Evolutionary conservation across 2,329 filamentous ascomycete genomes (phyloP).

Genomic region (Alternaria burnsii): DNA sequence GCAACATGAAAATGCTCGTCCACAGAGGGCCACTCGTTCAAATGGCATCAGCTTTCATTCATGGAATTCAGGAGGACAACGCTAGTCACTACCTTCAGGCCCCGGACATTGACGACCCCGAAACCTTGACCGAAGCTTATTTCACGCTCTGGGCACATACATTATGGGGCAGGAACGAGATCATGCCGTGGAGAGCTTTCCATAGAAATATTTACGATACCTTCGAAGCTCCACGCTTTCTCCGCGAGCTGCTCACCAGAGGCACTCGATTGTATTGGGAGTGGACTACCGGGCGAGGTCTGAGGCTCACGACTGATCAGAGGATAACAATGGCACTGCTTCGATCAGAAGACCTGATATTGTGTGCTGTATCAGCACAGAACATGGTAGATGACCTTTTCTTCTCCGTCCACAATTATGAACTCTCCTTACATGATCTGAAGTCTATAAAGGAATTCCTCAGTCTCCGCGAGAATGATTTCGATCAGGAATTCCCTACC

Average conservation of each 20-base stretch:
- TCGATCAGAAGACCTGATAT: background rate
- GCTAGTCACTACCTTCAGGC: background rate
- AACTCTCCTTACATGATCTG: background rate
- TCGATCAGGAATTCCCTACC: background rate
- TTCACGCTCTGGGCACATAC: constrained; percentile 3
- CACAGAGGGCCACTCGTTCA: background rate
- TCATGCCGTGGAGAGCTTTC: background rate
- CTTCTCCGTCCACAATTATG: background rate
- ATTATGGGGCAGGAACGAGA: background rate
- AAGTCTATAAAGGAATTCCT: background rate
- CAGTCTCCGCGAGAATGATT: background rate
- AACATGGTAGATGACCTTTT: background rate
- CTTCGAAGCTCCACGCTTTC: background rate
- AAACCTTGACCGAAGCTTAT: background rate
- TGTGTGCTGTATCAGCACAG: background rate
- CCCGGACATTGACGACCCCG: background rate
- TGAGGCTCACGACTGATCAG: background rate
- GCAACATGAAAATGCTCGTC: background rate
- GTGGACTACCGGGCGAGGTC: background rate
- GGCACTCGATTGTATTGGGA: background rate
- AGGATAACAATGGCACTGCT: background rate
- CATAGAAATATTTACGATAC: background rate
- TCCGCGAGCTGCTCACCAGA: background rate
- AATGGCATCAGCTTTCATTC: background rate
- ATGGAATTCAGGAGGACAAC: background rate